phyloP scores from a whole-genome alignment of 768 basidiomycete species.

The Phaeotremella skinneri region DNA sequence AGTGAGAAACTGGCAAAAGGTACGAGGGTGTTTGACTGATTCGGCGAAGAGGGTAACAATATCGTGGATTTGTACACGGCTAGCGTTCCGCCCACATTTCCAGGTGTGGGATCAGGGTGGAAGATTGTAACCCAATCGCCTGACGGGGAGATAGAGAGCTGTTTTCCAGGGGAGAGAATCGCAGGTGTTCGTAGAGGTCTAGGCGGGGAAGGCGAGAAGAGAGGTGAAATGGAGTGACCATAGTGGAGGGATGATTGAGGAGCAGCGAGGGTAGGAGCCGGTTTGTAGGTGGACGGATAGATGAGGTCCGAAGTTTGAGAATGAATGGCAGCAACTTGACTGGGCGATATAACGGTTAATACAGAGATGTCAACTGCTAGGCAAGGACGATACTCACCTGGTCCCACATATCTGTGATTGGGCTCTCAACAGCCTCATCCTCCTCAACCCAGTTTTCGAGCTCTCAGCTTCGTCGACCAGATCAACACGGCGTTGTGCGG shows the following conservation, averaged over 20 bases:
- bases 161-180: conserved; percentile 18
- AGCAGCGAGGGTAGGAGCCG: background rate
- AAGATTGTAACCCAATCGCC: conserved; percentile 31
- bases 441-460: conserved; percentile 29
- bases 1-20: conserved; percentile 29
- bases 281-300: conserved; percentile 15
- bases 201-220: conserved; percentile 22
- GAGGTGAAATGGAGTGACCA: conserved; percentile 23
- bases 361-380: background rate
- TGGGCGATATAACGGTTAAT: conserved; percentile 1
- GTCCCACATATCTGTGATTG: conserved; percentile 5
- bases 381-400: conserved; percentile 8
- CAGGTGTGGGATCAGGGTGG: conserved; percentile 22
- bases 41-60: conserved; percentile 19
- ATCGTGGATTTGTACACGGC: conserved; percentile 29
- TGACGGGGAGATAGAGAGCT: conserved; percentile 22
- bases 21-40: conserved; percentile 8
- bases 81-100: conserved; percentile 28
- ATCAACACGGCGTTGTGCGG: too few relatives aligned
- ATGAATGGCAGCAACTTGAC: conserved; percentile 20
- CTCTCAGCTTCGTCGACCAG: conserved; percentile 17
- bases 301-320: conserved; percentile 23
- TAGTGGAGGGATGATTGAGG: conserved; percentile 3
- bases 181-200: conserved; percentile 22
- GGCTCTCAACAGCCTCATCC: conserved; percentile 26